Evolutionary conservation across 148 eudicot species (phyloP).

Genomic region (Chenopodium quinoa): DNA sequence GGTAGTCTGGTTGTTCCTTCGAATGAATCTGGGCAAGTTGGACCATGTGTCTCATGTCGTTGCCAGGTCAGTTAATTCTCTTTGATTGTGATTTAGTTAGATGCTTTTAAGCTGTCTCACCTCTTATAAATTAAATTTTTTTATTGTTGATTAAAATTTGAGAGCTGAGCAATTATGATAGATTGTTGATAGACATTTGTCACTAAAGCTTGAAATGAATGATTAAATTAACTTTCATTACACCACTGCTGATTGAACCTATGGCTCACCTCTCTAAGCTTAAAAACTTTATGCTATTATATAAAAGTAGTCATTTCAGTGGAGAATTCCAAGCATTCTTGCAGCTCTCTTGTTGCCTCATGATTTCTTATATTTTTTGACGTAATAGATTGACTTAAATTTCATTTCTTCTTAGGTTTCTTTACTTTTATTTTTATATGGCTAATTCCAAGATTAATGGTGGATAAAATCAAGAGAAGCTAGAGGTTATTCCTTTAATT

Average conservation of each 20-base stretch:
- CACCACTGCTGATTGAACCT: neutral
- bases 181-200: neutral
- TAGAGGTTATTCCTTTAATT: neutral
- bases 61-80: conserved; percentile 67
- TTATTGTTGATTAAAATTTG: neutral
- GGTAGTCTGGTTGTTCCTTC: conserved; percentile 67
- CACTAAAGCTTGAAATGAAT: neutral
- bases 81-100: neutral
- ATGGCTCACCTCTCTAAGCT: neutral
- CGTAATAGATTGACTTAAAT: too few relatives aligned
- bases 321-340: neutral
- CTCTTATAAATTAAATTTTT: neutral
- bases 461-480: neutral
- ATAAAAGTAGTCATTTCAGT: neutral
- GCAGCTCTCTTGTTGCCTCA: neutral
- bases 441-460: too few relatives aligned
- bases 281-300: neutral
- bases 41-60: conserved; percentile 85
- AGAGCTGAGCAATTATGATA: neutral
- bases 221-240: neutral
- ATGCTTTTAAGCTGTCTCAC: neutral
- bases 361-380: too few relatives aligned
- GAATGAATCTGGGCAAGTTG: conserved; percentile 91
- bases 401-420: too few relatives aligned
- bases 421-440: too few relatives aligned